Conservation (phyloP, 768 basidiomycete species). For the Piloderma croceum region DNA sequence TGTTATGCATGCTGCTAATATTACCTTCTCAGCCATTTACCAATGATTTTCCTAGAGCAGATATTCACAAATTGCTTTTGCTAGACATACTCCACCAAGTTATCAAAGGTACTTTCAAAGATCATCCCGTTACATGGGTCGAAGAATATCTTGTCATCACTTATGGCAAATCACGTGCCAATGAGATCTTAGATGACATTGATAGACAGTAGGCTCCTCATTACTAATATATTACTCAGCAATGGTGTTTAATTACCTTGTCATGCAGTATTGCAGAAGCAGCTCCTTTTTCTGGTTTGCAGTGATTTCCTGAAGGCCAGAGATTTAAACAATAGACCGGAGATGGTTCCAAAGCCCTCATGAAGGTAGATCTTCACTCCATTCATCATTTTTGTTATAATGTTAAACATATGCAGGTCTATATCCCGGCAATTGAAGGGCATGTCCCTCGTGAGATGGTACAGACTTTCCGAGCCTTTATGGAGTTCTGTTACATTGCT, state of each 20-base stretch:
- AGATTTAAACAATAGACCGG: too few species aligned
- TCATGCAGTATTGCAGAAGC: too few species aligned
- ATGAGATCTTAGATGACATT: constrained; percentile 28
- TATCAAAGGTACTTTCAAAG: too few species aligned
- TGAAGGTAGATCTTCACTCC: too few species aligned
- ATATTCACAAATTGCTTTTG: constrained; percentile 30
- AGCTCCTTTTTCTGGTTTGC: too few species aligned
- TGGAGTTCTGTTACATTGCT: constrained; percentile 18
- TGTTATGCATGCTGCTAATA: too few species aligned
- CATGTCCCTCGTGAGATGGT: constrained; percentile 16
- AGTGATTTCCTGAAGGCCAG: too few species aligned
- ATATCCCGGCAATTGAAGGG: constrained; percentile 22
- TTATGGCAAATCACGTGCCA: constrained; percentile 15
- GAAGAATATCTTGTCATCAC: constrained; percentile 20
- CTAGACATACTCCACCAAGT: constrained; percentile 36
- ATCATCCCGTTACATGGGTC: constrained; percentile 35
- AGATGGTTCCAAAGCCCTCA: too few species aligned
- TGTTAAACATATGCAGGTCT: too few species aligned
- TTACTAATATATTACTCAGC: too few species aligned
- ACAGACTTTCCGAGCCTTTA: constrained; percentile 12
- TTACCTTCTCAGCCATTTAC: constrained; percentile 26
- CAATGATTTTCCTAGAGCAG: constrained; percentile 26
- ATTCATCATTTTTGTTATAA: too few species aligned
- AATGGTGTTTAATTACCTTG: too few species aligned
- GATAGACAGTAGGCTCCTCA: constrained; percentile 24